These are phyloP conservation scores for Bolboschoenus planiculmis DNA, from an alignment of 176 grass and related monocot genomes.

Conservation along the genomic window DNA sequence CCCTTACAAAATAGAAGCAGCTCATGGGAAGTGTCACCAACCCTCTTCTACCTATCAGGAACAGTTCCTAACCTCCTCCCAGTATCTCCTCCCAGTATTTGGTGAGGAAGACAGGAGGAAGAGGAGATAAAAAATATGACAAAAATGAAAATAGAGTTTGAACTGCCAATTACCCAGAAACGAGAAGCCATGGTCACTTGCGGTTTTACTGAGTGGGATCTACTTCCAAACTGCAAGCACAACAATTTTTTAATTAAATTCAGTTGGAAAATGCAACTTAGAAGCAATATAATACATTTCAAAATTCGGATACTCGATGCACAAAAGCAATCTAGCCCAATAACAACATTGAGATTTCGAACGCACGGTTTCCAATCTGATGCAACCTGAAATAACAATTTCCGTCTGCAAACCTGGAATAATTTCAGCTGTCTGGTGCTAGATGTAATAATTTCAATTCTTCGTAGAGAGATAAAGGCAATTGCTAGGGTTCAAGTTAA, in stretches of 20 bases:
- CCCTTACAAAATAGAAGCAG: not conserved
- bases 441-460: no score
- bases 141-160: not conserved
- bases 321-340: not conserved
- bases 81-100: no score
- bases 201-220: not conserved
- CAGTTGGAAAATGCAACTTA: not conserved
- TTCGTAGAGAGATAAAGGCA: no score
- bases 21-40: not conserved
- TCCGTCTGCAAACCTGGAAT: no score
- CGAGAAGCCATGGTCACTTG: conserved; percentile 58
- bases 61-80: no score
- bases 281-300: not conserved
- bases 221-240: not conserved
- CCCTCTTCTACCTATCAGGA: not conserved
- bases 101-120: not conserved
- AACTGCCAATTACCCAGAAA: conserved; percentile 65
- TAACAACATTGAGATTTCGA: not conserved
- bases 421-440: no score
- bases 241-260: not conserved
- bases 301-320: not conserved
- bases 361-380: not conserved
- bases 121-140: not conserved
- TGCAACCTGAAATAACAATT: no score
- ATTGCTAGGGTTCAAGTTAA: no score